Percentiles rank a stretch among this genome's conserved stretches.
These are phyloP conservation scores for Chondrus crispus DNA, from an alignment of 23 red algal species.

Conservation along the genomic window DNA sequence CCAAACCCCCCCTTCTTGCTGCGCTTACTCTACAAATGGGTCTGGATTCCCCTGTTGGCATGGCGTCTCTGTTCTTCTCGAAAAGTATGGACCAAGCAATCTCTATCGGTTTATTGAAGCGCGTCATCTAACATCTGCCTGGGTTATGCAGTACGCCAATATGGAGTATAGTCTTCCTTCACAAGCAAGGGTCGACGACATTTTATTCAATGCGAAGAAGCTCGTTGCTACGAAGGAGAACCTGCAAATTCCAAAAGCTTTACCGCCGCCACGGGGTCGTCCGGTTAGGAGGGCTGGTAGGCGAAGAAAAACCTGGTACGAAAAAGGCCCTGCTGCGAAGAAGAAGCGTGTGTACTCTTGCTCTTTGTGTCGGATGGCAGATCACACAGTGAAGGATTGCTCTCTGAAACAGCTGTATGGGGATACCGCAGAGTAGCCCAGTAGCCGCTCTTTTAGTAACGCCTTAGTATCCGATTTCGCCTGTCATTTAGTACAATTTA, in stretches of 20 bases:
- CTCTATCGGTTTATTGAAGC: not conserved
- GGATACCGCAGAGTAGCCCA: no score
- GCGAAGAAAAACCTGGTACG: constrained; percentile 13
- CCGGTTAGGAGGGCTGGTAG: constrained; percentile 17
- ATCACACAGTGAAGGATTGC: not conserved
- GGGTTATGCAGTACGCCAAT: not conserved
- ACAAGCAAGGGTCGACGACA: not conserved
- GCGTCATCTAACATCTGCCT: not conserved
- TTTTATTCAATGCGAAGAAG: not conserved
- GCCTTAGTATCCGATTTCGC: no score
- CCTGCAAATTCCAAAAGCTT: constrained; percentile 18
- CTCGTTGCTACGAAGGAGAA: not conserved
- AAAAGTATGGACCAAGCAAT: not conserved
- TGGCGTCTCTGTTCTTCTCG: not conserved
- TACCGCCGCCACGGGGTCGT: constrained; percentile 21
- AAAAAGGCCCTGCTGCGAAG: not conserved
- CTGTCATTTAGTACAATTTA: no score
- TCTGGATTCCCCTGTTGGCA: not conserved
- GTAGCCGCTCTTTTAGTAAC: no score
- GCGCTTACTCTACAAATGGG: not conserved
- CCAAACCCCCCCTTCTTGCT: not conserved
- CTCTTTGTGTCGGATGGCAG: not conserved
- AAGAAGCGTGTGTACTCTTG: constrained; percentile 8
- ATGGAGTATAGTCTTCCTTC: not conserved
- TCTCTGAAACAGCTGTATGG: not conserved